Evolutionary conservation across 768 basidiomycete genomes (phyloP).

Genomic region (Hysterangium stoloniferum): DNA sequence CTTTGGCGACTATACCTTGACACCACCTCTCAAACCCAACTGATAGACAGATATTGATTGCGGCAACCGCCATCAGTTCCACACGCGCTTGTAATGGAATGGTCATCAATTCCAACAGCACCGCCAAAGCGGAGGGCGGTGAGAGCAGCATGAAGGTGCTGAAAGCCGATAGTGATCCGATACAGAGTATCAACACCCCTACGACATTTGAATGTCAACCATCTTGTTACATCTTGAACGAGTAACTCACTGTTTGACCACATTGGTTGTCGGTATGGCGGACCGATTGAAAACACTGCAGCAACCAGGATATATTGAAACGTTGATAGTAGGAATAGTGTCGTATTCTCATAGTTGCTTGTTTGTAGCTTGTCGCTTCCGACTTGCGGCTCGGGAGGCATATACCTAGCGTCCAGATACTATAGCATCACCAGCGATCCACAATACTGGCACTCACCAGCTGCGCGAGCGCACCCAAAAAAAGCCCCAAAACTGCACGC

Average conservation of each 20-base stretch:
- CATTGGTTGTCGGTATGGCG: slow-evolving; percentile 91
- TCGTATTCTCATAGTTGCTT: slow-evolving; percentile 87
- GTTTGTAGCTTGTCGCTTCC: slow-evolving; percentile 70
- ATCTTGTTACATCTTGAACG: background rate
- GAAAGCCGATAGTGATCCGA: slow-evolving; percentile 60
- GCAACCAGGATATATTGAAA: slow-evolving; percentile 99
- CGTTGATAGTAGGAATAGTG: slow-evolving; percentile 87
- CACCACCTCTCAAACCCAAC: slow-evolving; percentile 75
- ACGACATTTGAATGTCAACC: background rate
- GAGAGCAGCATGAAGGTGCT: slow-evolving; percentile 70
- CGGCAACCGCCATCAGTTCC: slow-evolving; percentile 58
- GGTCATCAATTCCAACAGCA: slow-evolving; percentile 68
- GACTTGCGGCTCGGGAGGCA: slow-evolving; percentile 47
- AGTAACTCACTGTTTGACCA: slow-evolving; percentile 78
- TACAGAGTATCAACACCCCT: slow-evolving; percentile 80
- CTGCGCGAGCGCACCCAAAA: slow-evolving; percentile 78
- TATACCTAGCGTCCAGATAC: slow-evolving; percentile 50
- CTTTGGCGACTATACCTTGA: slow-evolving; percentile 44
- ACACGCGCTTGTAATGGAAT: slow-evolving; percentile 62
- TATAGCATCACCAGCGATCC: background rate
- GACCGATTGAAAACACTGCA: slow-evolving; percentile 95
- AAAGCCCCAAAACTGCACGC: slow-evolving; percentile 80
- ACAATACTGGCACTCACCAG: slow-evolving; percentile 56
- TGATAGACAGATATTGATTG: slow-evolving; percentile 63
- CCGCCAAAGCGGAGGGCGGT: slow-evolving; percentile 51